These are phyloP conservation scores for Cymodocea nodosa DNA, from an alignment of 116 monocot genomes.

Conservation along the genomic window DNA sequence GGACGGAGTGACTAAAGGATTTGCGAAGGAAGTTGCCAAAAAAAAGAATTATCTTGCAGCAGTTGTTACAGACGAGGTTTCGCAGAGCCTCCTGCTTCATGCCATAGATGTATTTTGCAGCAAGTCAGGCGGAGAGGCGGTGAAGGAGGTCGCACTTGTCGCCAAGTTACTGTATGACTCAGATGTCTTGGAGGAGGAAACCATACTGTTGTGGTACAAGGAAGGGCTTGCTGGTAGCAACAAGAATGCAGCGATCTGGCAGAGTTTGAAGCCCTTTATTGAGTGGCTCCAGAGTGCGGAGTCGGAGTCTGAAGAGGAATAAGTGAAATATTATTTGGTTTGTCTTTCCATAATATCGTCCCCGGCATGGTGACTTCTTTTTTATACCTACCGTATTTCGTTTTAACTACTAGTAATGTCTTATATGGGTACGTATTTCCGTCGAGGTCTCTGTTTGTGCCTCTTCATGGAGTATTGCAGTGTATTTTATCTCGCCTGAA, in stretches of 20 bases:
- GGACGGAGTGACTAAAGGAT: constrained; percentile 58
- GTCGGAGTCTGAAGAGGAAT: constrained; percentile 47
- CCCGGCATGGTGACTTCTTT: too few species aligned
- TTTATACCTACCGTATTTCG: too few species aligned
- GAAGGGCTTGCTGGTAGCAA: constrained; percentile 19
- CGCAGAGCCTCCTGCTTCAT: constrained; percentile 40
- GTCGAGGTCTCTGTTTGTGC: too few species aligned
- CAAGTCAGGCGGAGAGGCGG: constrained; percentile 29
- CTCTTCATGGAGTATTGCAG: too few species aligned
- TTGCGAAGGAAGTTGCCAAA: constrained; percentile 60
- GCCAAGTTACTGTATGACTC: constrained; percentile 54
- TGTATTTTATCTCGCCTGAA: too few species aligned
- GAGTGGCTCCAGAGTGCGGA: constrained; percentile 87
- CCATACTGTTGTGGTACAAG: constrained; percentile 48
- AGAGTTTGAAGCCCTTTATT: constrained; percentile 54
- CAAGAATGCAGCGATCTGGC: constrained; percentile 31
- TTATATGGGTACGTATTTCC: too few species aligned
- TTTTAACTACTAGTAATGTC: too few species aligned
- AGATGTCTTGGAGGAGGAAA: constrained; percentile 59
- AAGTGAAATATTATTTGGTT: too few species aligned
- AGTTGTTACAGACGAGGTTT: constrained; percentile 23
- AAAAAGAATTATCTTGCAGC: constrained; percentile 41
- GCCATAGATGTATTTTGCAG: constrained; percentile 39
- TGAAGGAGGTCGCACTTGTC: constrained; percentile 66
- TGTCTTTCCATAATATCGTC: too few species aligned